Conservation (phyloP, 352 stramenopile species). For the Phytophthora ohioensis region DNA sequence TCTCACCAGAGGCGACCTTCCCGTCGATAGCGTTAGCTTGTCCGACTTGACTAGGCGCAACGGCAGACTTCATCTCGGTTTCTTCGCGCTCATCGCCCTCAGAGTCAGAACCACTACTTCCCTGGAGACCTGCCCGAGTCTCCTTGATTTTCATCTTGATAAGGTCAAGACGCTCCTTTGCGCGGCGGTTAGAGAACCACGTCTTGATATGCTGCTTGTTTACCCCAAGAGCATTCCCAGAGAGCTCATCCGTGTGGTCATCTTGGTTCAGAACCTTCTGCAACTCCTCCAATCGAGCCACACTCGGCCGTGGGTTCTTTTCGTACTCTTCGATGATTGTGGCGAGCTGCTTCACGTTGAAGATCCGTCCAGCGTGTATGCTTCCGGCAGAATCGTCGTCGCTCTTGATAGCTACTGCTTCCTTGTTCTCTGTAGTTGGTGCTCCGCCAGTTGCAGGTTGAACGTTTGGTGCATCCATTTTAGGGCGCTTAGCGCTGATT, state of each 20-base stretch:
- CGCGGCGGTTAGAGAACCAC: conserved; percentile 86
- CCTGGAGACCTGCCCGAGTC: conserved; percentile 31
- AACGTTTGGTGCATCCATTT: conserved; percentile 35
- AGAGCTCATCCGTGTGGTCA: conserved; percentile 71
- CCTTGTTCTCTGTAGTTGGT: conserved; percentile 18
- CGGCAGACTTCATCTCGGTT: conserved; percentile 19
- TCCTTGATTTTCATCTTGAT: conserved; percentile 84
- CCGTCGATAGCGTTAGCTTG: conserved; percentile 26
- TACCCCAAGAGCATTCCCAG: conserved; percentile 51
- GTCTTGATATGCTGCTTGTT: conserved; percentile 87
- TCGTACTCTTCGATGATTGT: conserved; percentile 89
- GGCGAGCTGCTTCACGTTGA: conserved; percentile 87
- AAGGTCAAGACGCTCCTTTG: conserved; percentile 81
- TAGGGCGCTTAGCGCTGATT: conserved; percentile 34
- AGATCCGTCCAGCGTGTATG: conserved; percentile 71
- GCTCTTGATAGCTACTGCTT: conserved; percentile 24
- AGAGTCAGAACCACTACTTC: conserved; percentile 44
- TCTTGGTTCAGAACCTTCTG: conserved; percentile 76
- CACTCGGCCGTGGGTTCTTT: conserved; percentile 76
- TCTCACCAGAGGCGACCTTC: conserved; percentile 6
- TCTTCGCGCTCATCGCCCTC: conserved; percentile 50
- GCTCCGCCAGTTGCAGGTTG: neutral
- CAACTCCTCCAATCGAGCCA: conserved; percentile 73
- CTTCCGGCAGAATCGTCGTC: conserved; percentile 33
- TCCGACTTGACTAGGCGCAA: conserved; percentile 21